Evolutionary conservation across 495 filamentous ascomycete species (phyloP).

Genomic region (Lasiosphaeria miniovina): DNA sequence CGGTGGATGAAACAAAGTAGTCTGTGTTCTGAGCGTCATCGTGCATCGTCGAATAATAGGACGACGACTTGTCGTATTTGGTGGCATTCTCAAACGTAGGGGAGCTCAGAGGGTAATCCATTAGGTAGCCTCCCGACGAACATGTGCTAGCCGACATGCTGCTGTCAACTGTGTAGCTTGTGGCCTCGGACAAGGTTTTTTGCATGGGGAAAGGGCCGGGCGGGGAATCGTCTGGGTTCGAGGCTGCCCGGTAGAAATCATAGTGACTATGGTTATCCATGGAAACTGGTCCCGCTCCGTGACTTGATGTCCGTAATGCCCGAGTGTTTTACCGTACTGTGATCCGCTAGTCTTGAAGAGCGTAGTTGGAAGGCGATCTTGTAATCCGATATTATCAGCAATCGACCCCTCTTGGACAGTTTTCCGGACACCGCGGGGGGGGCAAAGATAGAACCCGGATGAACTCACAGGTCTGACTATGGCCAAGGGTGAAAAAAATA

Average conservation of each 20-base stretch:
- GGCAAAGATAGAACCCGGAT: too few relatives aligned
- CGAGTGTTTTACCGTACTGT: conserved; percentile 4
- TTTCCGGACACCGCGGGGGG: too few relatives aligned
- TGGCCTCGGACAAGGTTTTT: neutral
- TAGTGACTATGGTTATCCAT: neutral
- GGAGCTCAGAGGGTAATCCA: neutral
- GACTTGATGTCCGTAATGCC: neutral
- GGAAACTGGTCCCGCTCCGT: neutral
- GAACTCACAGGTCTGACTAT: too few relatives aligned
- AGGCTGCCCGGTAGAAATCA: neutral
- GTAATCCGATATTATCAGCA: too few relatives aligned
- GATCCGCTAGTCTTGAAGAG: conserved; percentile 3
- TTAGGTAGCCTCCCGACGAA: neutral
- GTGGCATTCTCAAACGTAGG: neutral
- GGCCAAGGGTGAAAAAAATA: too few relatives aligned
- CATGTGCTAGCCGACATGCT: neutral
- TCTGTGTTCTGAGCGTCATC: neutral
- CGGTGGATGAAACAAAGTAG: neutral
- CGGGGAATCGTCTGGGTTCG: neutral
- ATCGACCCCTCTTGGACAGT: too few relatives aligned
- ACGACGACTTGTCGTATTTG: neutral
- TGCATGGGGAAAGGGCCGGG: neutral
- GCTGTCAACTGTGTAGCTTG: neutral
- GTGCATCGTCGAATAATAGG: neutral
- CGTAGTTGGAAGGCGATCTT: too few relatives aligned